These are phyloP conservation scores for Rhizopogon sp. DNA, from an alignment of 768 basidiomycete genomes.

Conservation along the genomic window DNA sequence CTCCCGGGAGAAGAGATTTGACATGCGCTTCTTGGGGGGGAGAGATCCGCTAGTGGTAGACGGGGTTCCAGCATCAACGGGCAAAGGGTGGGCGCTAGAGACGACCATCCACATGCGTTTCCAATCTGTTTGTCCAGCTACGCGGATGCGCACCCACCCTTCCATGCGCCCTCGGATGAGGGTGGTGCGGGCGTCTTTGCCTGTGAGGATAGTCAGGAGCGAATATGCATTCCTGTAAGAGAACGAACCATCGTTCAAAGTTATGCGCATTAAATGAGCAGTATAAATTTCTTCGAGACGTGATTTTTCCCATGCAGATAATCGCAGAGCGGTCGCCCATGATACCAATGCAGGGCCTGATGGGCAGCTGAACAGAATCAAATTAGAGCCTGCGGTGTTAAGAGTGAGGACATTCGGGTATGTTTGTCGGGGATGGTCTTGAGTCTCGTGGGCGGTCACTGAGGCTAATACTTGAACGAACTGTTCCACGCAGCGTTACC, in stretches of 20 bases:
- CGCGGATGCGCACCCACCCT: constrained; percentile 85
- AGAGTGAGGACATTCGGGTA: constrained; percentile 81
- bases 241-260: constrained; percentile 43
- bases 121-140: constrained; percentile 99
- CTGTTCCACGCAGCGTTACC: constrained; percentile 27
- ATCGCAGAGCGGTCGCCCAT: constrained; percentile 90
- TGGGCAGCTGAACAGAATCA: constrained; percentile 85
- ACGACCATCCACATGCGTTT: constrained; percentile 86
- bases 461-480: constrained; percentile 78
- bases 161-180: constrained; percentile 74
- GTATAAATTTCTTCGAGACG: constrained; percentile 97
- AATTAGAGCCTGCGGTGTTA: constrained; percentile 91
- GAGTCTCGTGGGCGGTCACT: constrained; percentile 56
- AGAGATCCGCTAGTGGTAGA: constrained; percentile 1
- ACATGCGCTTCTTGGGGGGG: constrained; percentile 47
- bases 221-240: constrained; percentile 8
- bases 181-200: constrained; percentile 52
- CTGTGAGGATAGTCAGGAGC: constrained; percentile 28
- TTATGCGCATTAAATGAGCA: constrained; percentile 84
- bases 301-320: constrained; percentile 93
- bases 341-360: constrained; percentile 61
- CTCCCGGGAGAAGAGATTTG: constrained; percentile 59
- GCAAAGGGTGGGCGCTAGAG: constrained; percentile 32
- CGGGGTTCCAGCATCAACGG: constrained; percentile 21
- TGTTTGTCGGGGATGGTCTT: constrained; percentile 45